Evolutionary conservation across 495 filamentous ascomycete genomes (phyloP), one percentile per base, ranked within the genome.

Genomic region (Cercophora newfieldiana): DNA sequence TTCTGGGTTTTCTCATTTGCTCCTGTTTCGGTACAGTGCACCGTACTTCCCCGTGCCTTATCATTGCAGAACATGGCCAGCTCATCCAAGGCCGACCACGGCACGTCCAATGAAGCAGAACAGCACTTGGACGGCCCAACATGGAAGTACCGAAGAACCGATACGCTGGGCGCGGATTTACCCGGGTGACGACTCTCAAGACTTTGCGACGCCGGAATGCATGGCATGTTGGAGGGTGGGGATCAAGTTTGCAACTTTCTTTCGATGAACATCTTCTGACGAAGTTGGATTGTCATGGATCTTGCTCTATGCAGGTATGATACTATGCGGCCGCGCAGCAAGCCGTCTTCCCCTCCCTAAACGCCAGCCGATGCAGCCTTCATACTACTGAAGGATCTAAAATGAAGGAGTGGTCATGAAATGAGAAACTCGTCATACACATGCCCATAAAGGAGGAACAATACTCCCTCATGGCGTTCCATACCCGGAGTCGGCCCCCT

Each of bases 401-500:
- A 28, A 28, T 19, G 19, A 56, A 6, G n/a, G n/a, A 53, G 22
- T n/a, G n/a, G 49, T 18, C 3, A 19, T 30, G 25, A 58, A 14
- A 58, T 25, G 0, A 57, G n/a, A 59, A n/a, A 18, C n/a, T 29
- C n/a, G n/a, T 21, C 29, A 48, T 2, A 59, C 25, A 21, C 28
- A 44, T 60, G 44, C 24, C 24, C 8, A 37, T 30, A 28, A 19
- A 22, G 10, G 5, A 0, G 18, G 53, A n/a, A 26, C 26, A 19
- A 16, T 12, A 24, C 48, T 1, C 7, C 24, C 28, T 68, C 57
- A 68, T 8, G 68, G 66, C 3, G 69, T 69, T 0, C 73, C 75
- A 53, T 77, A 79, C 12, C 75, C 77, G 2, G 77, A 77, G 51
- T 79, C 77, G 5, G 48, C 69, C 0, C 72, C 66, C 65, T 50